phyloP scores from a whole-genome alignment of 83 land plant genomes.

The Larix sibirica region DNA sequence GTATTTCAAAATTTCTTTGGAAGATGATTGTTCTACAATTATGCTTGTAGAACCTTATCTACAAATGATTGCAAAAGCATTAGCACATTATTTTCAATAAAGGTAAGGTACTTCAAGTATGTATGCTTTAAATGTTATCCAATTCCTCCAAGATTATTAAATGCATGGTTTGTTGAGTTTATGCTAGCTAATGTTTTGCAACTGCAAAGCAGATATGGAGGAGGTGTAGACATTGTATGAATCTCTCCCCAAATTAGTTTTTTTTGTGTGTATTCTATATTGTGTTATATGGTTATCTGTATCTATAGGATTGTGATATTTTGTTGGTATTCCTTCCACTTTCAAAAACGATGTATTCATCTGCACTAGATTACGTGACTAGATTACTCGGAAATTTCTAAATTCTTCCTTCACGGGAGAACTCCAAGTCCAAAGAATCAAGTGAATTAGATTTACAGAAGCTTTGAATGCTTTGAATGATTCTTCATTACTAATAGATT shows the following conservation, averaged over 20 bases:
- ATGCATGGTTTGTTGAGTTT: not conserved
- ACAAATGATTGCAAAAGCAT: too few relatives aligned
- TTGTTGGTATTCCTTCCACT: not conserved
- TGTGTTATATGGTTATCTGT: not conserved
- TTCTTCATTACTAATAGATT: too few relatives aligned
- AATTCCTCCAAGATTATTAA: too few relatives aligned
- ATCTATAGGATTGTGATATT: not conserved
- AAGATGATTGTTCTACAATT: too few relatives aligned
- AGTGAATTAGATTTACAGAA: too few relatives aligned
- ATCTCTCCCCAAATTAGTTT: not conserved
- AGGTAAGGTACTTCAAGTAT: conserved; percentile 27
- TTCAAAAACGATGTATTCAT: conserved; percentile 38
- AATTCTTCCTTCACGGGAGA: conserved; percentile 29
- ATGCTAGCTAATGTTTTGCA: conserved; percentile 11
- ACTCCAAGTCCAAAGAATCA: not conserved
- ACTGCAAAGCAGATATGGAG: conserved; percentile 69
- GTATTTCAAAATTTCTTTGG: too few relatives aligned
- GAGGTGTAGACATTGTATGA: conserved; percentile 43
- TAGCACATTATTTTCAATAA: conserved; percentile 51
- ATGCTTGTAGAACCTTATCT: too few relatives aligned
- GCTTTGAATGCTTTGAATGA: too few relatives aligned
- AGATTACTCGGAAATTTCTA: conserved; percentile 54
- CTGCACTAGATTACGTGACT: conserved; percentile 45
- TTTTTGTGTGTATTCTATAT: not conserved
- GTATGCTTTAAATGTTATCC: not conserved